phyloP scores from a whole-genome alignment of 2,329 filamentous ascomycete genomes.

The Hypoxylon sp. region DNA sequence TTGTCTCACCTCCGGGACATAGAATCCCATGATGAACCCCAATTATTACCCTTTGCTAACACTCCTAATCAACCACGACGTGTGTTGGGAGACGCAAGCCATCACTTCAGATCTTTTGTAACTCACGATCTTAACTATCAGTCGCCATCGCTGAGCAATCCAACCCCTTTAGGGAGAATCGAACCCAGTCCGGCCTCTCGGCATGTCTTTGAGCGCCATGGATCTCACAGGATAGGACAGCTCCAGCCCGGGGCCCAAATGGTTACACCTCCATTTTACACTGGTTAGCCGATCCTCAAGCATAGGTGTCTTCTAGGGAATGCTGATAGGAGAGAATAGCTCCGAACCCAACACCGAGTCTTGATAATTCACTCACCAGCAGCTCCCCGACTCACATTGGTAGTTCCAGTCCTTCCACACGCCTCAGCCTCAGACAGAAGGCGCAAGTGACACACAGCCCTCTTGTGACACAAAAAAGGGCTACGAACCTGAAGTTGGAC shows the following conservation, averaged over 20 bases:
- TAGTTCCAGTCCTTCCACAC: slow-evolving; percentile 50
- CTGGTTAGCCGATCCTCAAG: slow-evolving; percentile 35
- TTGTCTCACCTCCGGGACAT: slow-evolving; percentile 11
- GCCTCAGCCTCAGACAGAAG: slow-evolving; percentile 43
- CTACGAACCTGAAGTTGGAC: slow-evolving; percentile 42
- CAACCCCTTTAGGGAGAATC: slow-evolving; percentile 19
- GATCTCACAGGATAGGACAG: slow-evolving; percentile 38
- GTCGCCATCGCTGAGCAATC: slow-evolving; percentile 41
- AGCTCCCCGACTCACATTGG: slow-evolving; percentile 47
- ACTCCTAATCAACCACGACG: slow-evolving; percentile 38
- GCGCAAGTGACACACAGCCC: slow-evolving; percentile 28
- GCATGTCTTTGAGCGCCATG: slow-evolving; percentile 29
- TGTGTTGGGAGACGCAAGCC: slow-evolving; percentile 52
- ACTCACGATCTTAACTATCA: slow-evolving; percentile 33
- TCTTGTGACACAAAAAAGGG: slow-evolving; percentile 39
- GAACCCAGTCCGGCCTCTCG: slow-evolving; percentile 39
- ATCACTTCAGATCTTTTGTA: slow-evolving; percentile 49
- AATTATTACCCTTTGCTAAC: slow-evolving; percentile 43
- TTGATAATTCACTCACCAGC: slow-evolving; percentile 37
- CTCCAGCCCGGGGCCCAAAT: slow-evolving; percentile 40
- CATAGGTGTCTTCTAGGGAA: neutral
- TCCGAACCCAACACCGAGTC: slow-evolving; percentile 35
- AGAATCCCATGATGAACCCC: slow-evolving; percentile 31
- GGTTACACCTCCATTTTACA: slow-evolving; percentile 43
- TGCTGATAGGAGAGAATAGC: slow-evolving; percentile 38